Evolutionary conservation across 257 asterid genomes (phyloP).

Genomic region (Primulina huaijiensis): DNA sequence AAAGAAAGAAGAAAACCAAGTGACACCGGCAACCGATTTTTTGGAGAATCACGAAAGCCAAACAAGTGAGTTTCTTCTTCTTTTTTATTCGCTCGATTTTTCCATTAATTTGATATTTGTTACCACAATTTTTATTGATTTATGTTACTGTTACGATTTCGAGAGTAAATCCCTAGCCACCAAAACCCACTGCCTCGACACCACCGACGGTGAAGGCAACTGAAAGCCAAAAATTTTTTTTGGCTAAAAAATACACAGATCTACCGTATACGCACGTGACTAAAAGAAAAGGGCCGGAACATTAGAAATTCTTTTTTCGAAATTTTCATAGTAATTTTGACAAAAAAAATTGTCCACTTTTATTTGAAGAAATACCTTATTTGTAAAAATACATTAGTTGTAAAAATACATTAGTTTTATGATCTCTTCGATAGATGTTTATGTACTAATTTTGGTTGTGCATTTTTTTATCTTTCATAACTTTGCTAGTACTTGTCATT

Average conservation of each 20-base stretch:
- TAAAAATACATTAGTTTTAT: neutral
- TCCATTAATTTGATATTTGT: too few species aligned
- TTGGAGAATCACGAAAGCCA: too few species aligned
- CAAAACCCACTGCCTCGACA: too few species aligned
- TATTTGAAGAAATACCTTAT: neutral
- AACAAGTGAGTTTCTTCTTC: too few species aligned
- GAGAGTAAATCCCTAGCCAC: too few species aligned
- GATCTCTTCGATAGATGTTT: conserved; percentile 2
- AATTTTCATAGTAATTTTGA: conserved; percentile 7
- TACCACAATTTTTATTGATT: too few species aligned
- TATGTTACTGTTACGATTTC: too few species aligned
- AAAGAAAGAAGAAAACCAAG: too few species aligned
- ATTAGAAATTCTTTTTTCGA: conserved; percentile 4
- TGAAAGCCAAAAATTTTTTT: neutral
- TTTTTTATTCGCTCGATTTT: too few species aligned
- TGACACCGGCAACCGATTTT: too few species aligned
- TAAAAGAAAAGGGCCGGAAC: conserved; percentile 20
- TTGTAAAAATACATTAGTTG: too few species aligned
- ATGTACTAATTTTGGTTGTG: neutral
- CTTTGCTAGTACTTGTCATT: conserved; percentile 1
- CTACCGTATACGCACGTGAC: conserved; percentile 26
- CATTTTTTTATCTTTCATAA: conserved; percentile 3
- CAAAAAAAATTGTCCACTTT: conserved; percentile 3
- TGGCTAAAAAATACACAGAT: conserved; percentile 35
- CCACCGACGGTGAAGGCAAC: too few species aligned